These are phyloP conservation scores for Durusdinium trenchii DNA, from an alignment of 73 alveolate genomes.

Conservation along the genomic window DNA sequence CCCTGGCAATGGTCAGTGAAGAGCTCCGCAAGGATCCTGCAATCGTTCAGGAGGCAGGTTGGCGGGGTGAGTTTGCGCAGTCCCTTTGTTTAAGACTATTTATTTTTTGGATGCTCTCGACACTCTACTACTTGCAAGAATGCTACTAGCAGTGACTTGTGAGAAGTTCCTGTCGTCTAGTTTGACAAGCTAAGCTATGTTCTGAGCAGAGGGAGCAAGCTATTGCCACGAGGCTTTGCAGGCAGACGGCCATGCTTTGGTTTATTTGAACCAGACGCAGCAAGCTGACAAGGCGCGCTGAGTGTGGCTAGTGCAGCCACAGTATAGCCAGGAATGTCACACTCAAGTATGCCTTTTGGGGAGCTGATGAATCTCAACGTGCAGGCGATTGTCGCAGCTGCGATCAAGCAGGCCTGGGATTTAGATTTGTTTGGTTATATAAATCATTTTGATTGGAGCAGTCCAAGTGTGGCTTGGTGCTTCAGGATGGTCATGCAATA, in stretches of 20 bases:
- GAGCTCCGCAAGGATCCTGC: conserved; percentile 65
- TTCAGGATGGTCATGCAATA: conserved; percentile 77
- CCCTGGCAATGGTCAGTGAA: conserved; percentile 85
- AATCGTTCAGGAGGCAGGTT: conserved; percentile 30
- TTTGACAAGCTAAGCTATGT: too few relatives aligned
- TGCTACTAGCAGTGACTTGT: neutral
- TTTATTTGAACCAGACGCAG: conserved; percentile 37
- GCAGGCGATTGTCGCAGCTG: conserved; percentile 58
- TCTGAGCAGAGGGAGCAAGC: neutral
- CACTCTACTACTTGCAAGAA: neutral
- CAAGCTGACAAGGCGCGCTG: conserved; percentile 77
- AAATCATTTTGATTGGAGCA: neutral
- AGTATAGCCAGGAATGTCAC: too few relatives aligned
- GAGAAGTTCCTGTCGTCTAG: neutral
- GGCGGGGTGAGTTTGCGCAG: too few relatives aligned
- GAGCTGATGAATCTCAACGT: neutral
- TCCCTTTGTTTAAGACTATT: too few relatives aligned
- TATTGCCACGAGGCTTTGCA: conserved; percentile 31
- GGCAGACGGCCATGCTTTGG: conserved; percentile 92
- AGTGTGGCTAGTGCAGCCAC: too few relatives aligned
- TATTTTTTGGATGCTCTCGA: too few relatives aligned
- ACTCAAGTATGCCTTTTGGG: neutral
- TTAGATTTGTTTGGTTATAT: neutral
- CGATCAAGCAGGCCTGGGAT: conserved; percentile 65
- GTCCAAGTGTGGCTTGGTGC: neutral